Percentiles rank a stretch among this genome's conserved stretches.
phyloP scores from a whole-genome alignment of 805 yeast species.

The Starmerella vaccinii region DNA sequence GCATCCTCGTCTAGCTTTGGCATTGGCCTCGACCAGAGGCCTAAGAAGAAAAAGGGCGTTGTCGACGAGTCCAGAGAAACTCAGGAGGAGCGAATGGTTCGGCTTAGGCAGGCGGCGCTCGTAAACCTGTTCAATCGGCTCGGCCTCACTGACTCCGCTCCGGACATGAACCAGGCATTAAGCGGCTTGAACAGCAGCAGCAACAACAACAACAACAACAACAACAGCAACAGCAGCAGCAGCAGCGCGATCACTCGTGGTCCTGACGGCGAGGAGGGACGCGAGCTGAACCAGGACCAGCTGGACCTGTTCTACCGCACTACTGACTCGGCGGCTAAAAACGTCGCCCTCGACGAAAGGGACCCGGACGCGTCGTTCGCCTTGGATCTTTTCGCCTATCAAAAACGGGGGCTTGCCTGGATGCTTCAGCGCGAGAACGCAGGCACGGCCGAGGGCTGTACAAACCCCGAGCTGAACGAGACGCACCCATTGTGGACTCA shows the following conservation, averaged over 20 bases:
- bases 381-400: slow-evolving; percentile 60
- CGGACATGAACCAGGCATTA: slow-evolving; percentile 8
- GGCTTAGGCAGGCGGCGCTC: slow-evolving; percentile 48
- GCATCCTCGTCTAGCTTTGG: slow-evolving; percentile 8
- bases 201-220: too few species aligned
- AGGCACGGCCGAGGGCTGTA: slow-evolving; percentile 12
- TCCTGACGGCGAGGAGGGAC: slow-evolving; percentile 30
- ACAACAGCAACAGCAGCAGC: too few species aligned
- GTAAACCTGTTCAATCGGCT: slow-evolving; percentile 46
- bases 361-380: slow-evolving; percentile 49
- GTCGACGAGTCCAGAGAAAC: slow-evolving; percentile 39
- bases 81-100: slow-evolving; percentile 40
- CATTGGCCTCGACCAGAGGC: slow-evolving; percentile 4
- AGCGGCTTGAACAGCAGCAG: slow-evolving; percentile 1
- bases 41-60: slow-evolving; percentile 14
- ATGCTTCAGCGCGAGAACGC: slow-evolving; percentile 73
- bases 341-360: slow-evolving; percentile 39
- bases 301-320: slow-evolving; percentile 61
- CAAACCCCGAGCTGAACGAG: slow-evolving; percentile 31
- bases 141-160: slow-evolving; percentile 20
- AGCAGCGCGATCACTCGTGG: not conserved
- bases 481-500: slow-evolving; percentile 82
- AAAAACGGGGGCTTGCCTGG: slow-evolving; percentile 79
- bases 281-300: slow-evolving; percentile 57
- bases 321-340: slow-evolving; percentile 34